phyloP scores from a whole-genome alignment of 2,329 filamentous ascomycete genomes.

The Scleromitrula shiraiana region DNA sequence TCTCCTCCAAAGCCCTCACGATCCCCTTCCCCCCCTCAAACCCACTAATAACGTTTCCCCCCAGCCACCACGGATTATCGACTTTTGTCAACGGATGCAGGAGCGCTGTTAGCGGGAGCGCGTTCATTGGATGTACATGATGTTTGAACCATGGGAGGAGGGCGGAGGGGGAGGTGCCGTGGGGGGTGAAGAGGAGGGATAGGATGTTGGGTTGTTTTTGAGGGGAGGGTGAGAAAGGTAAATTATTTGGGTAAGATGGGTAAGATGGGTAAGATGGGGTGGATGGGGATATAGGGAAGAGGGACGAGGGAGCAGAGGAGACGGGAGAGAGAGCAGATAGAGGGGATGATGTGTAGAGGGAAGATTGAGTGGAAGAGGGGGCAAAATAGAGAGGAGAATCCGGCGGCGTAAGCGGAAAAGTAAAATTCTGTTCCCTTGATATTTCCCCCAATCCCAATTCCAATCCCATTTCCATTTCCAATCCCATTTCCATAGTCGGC shows the following conservation, averaged over 20 bases:
- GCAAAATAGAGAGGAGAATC: no score
- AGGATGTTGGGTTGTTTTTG: conserved; percentile 48
- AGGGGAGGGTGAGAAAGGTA: conserved; percentile 41
- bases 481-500: no score
- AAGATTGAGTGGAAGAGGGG: conserved; percentile 18
- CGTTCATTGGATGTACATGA: no score
- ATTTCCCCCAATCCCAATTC: no score
- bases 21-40: conserved; percentile 40
- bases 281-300: conserved; percentile 56
- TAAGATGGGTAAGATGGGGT: conserved; percentile 49
- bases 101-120: conserved; percentile 54
- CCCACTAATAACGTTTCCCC: conserved; percentile 49
- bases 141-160: no score
- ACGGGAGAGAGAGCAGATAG: conserved; percentile 45
- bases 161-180: conserved; percentile 45
- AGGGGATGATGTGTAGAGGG: conserved; percentile 25
- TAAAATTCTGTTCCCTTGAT: background rate
- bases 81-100: conserved; percentile 57
- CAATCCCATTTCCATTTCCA: no score
- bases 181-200: no score
- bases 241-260: no score
- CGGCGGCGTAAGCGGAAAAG: conserved; percentile 16
- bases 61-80: conserved; percentile 52
- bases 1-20: conserved; percentile 14
- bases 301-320: conserved; percentile 45